These are phyloP conservation scores for Neurospora sp. DNA, from an alignment of 495 filamentous ascomycete genomes.

Conservation along the genomic window DNA sequence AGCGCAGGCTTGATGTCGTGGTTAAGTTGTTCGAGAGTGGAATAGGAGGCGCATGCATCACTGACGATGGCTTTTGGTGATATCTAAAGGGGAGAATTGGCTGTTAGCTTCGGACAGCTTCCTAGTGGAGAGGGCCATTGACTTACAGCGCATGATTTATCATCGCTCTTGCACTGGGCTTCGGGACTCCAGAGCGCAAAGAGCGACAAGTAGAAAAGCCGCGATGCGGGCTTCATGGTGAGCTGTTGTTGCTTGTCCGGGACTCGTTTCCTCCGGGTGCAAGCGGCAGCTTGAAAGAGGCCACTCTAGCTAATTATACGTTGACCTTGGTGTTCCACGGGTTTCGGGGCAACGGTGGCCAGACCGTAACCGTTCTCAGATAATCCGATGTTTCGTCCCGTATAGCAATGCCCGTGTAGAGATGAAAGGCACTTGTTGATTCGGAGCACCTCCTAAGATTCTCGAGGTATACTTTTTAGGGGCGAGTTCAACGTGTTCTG, in stretches of 20 bases:
- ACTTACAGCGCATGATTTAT: slow-evolving; percentile 35
- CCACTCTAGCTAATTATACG: neutral
- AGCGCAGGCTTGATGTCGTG: slow-evolving; percentile 67
- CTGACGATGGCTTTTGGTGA: slow-evolving; percentile 52
- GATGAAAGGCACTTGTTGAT: neutral
- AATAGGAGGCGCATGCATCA: slow-evolving; percentile 89
- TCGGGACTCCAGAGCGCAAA: slow-evolving; percentile 59
- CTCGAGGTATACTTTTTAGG: neutral
- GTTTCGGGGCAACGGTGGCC: neutral
- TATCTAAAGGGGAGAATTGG: slow-evolving; percentile 30
- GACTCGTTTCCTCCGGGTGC: neutral
- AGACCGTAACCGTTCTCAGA: neutral
- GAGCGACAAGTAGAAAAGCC: slow-evolving; percentile 65
- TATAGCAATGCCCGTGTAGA: neutral
- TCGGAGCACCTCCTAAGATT: neutral
- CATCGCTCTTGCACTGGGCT: slow-evolving; percentile 26
- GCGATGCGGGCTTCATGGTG: slow-evolving; percentile 56
- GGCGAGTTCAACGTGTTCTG: neutral
- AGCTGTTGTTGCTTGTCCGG: neutral
- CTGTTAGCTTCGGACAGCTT: slow-evolving; percentile 21
- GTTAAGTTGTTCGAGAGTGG: slow-evolving; percentile 78
- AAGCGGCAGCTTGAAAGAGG: neutral
- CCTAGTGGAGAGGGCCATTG: too few species aligned
- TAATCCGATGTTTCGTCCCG: neutral
- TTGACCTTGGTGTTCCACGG: neutral